Percentiles rank a stretch among this genome's conserved stretches.
Evolutionary conservation across 75 land plant species (phyloP).

Genomic region (Ceratopteris richardii): DNA sequence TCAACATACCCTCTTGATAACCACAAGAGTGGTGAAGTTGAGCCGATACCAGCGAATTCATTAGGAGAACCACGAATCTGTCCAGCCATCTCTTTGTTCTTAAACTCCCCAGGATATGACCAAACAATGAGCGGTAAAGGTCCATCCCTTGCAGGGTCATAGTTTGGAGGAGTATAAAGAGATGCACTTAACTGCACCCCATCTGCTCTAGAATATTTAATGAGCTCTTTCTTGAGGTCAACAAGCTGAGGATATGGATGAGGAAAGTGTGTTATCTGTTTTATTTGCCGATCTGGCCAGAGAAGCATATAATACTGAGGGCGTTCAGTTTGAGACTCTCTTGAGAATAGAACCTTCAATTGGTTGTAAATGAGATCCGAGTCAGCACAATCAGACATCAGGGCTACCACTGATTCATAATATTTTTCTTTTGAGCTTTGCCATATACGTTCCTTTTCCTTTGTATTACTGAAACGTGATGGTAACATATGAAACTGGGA

Average conservation of each 20-base stretch:
- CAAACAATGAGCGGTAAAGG: constrained; percentile 82
- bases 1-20: constrained; percentile 68
- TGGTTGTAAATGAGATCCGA: constrained; percentile 50
- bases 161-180: constrained; percentile 78
- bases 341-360: constrained; percentile 68
- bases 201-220: constrained; percentile 74
- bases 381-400: constrained; percentile 75
- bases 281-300: constrained; percentile 71
- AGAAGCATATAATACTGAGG: constrained; percentile 68
- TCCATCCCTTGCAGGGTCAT: constrained; percentile 77
- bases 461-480: constrained; percentile 53
- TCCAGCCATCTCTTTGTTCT: constrained; percentile 92
- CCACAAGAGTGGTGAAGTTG: constrained; percentile 93
- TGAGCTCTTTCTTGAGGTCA: constrained; percentile 80
- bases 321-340: constrained; percentile 83
- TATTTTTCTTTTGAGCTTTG: constrained; percentile 81
- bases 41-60: constrained; percentile 86
- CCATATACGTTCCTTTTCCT: constrained; percentile 90
- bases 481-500: not conserved
- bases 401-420: constrained; percentile 70
- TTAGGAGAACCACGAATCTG: constrained; percentile 96
- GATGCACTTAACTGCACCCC: constrained; percentile 93
- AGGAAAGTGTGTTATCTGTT: constrained; percentile 83
- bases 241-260: constrained; percentile 92
- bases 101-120: constrained; percentile 97